Percentiles rank a stretch among this genome's conserved stretches.
phyloP scores from a whole-genome alignment of 495 filamentous ascomycete genomes.

The Endocarpon pusillum region DNA sequence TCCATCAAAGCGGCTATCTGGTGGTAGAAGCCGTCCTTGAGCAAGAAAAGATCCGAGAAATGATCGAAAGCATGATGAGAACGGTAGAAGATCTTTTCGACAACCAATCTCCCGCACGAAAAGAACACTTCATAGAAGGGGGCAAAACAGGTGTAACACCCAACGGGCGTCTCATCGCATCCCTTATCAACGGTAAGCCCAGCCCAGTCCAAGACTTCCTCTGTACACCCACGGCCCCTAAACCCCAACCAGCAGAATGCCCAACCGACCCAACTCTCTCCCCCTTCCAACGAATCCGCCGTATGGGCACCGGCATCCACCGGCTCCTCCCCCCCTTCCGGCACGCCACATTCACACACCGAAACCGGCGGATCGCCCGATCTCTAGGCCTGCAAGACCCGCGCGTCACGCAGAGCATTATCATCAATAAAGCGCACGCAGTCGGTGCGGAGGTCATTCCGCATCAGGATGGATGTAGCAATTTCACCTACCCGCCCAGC shows the following conservation, averaged over 20 bases:
- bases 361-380: not conserved
- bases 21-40: too few relatives aligned
- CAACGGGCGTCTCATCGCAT: too few relatives aligned
- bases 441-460: constrained; percentile 3
- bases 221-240: too few relatives aligned
- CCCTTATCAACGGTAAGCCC: too few relatives aligned
- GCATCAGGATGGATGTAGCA: constrained; percentile 4
- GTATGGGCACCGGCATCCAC: constrained; percentile 4
- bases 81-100: too few relatives aligned
- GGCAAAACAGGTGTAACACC: constrained; percentile 5
- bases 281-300: constrained; percentile 3
- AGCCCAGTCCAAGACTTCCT: too few relatives aligned
- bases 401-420: constrained; percentile 4
- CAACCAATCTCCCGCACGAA: too few relatives aligned
- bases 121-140: not conserved
- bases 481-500: constrained; percentile 5
- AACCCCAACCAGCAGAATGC: too few relatives aligned
- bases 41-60: too few relatives aligned
- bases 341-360: not conserved
- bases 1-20: too few relatives aligned
- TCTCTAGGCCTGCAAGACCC: constrained; percentile 4
- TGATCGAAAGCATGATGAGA: too few relatives aligned
- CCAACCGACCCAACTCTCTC: too few relatives aligned
- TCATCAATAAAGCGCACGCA: constrained; percentile 5
- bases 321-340: constrained; percentile 4